Evolutionary conservation across 1,284 basidiomycete genomes (phyloP).

Genomic region (Ceratobasidium sp.): DNA sequence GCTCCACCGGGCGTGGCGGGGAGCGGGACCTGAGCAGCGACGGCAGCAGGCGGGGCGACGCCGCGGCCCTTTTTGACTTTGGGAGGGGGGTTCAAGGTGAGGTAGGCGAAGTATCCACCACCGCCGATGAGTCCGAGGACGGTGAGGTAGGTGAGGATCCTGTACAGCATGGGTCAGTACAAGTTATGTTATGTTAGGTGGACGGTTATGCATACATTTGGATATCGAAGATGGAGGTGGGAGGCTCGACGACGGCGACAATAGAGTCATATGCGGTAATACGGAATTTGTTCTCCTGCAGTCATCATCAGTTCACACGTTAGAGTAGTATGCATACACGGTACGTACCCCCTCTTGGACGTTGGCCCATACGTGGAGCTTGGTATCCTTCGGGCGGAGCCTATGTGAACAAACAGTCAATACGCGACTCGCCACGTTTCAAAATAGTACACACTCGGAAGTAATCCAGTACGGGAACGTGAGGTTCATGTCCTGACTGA

Average conservation of each 20-base stretch:
- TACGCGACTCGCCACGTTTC: too few relatives aligned
- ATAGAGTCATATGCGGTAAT: conserved; percentile 81
- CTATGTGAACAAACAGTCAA: neutral
- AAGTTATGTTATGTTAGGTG: conserved; percentile 23
- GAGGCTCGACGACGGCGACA: conserved; percentile 84
- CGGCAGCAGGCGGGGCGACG: conserved; percentile 34
- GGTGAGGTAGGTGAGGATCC: conserved; percentile 80
- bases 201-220: conserved; percentile 68
- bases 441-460: conserved; percentile 75
- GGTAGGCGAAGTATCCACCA: conserved; percentile 73
- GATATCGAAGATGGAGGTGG: conserved; percentile 80
- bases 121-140: conserved; percentile 73
- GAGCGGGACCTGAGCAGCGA: conserved; percentile 39
- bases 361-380: conserved; percentile 80
- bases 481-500: conserved; percentile 62
- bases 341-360: conserved; percentile 69
- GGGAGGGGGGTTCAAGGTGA: conserved; percentile 66
- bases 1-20: conserved; percentile 61
- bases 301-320: conserved; percentile 42
- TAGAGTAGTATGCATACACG: conserved; percentile 24
- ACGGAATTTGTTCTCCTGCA: conserved; percentile 66
- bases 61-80: conserved; percentile 62
- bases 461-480: conserved; percentile 80
- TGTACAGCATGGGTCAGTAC: conserved; percentile 55
- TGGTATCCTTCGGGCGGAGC: conserved; percentile 38